A percentile compares a stretch with the other conserved stretches of the same genome.
Evolutionary conservation across 78 protist genomes (phyloP).

Genomic region (Ministeria vibrans): DNA sequence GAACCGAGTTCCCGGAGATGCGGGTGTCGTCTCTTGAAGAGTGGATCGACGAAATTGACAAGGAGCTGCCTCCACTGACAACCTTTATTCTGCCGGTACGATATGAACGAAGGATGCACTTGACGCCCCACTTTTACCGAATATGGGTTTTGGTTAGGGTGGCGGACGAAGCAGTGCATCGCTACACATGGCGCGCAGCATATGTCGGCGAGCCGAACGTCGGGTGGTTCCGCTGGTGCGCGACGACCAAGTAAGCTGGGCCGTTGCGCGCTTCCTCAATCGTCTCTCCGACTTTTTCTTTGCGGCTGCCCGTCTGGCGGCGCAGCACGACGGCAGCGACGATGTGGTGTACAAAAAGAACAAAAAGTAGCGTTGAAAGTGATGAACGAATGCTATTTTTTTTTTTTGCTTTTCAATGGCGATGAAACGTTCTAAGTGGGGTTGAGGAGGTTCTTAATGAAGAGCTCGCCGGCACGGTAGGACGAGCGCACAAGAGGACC

Average conservation of each 20-base stretch:
- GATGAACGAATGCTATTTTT: too few species aligned
- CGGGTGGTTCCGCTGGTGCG: neutral
- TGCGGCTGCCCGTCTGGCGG: neutral
- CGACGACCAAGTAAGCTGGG: neutral
- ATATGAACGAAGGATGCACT: neutral
- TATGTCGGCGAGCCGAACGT: conserved; percentile 10
- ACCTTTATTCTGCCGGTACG: conserved; percentile 73
- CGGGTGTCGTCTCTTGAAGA: conserved; percentile 49
- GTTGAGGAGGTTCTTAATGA: conserved; percentile 20
- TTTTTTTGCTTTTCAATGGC: too few species aligned
- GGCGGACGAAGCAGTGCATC: neutral
- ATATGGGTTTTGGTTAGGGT: neutral
- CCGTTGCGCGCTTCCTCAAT: neutral
- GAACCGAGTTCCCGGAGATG: conserved; percentile 24
- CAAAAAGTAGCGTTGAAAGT: too few species aligned
- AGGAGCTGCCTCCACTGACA: conserved; percentile 53
- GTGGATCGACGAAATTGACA: conserved; percentile 73
- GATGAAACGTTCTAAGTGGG: too few species aligned
- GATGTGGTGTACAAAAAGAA: neutral
- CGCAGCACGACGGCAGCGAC: neutral
- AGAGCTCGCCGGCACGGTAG: conserved; percentile 61
- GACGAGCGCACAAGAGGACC: conserved; percentile 64
- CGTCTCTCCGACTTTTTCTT: neutral
- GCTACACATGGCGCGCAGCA: neutral
- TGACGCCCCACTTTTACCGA: neutral